These are phyloP conservation scores for Nidula microcarpa DNA, from an alignment of 768 basidiomycete genomes.

Conservation along the genomic window DNA sequence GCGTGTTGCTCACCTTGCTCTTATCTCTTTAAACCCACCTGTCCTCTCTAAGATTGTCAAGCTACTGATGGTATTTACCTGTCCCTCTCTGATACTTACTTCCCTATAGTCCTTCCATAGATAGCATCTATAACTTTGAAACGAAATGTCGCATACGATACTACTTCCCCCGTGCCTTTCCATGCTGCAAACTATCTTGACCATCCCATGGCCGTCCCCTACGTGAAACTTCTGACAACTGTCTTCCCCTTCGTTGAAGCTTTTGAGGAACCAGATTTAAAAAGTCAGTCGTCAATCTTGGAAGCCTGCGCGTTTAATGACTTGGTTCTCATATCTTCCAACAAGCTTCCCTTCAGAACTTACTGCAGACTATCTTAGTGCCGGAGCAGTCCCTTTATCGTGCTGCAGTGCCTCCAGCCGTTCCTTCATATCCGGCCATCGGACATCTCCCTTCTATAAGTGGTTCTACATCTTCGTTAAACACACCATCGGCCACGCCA, in stretches of 20 bases:
- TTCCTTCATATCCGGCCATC: too few species aligned
- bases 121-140: slow-evolving; percentile 33
- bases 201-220: slow-evolving; percentile 30
- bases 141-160: slow-evolving; percentile 16
- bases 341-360: too few species aligned
- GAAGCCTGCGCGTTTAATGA: not conserved
- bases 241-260: slow-evolving; percentile 20
- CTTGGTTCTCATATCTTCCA: not conserved
- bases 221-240: slow-evolving; percentile 26
- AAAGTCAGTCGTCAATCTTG: slow-evolving; percentile 15
- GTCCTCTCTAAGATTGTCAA: slow-evolving; percentile 38
- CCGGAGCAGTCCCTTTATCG: too few species aligned
- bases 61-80: slow-evolving; percentile 36
- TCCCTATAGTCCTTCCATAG: slow-evolving; percentile 14
- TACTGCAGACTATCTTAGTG: too few species aligned
- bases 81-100: too few species aligned
- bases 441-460: too few species aligned
- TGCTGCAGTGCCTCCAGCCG: too few species aligned
- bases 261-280: slow-evolving; percentile 31
- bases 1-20: slow-evolving; percentile 6
- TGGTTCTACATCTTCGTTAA: too few species aligned
- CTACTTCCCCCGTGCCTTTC: slow-evolving; percentile 20
- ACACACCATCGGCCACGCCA: too few species aligned
- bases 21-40: not conserved
- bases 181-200: slow-evolving; percentile 19